phyloP scores from a whole-genome alignment of 2,329 filamentous ascomycete genomes.

The Thielaviopsis euricoi region DNA sequence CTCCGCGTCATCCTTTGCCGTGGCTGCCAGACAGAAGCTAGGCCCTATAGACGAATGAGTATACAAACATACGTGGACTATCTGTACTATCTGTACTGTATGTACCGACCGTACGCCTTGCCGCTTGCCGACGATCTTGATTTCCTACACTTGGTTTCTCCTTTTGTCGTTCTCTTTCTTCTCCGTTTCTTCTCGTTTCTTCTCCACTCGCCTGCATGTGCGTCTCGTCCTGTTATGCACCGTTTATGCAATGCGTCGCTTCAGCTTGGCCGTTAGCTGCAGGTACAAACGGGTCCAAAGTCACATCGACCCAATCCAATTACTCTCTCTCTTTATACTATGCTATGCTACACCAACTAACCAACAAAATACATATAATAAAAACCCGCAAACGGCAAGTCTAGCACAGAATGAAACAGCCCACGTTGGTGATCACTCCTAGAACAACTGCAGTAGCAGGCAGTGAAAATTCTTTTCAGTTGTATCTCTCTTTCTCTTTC shows the following conservation, averaged over 20 bases:
- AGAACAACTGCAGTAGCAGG: too few species aligned
- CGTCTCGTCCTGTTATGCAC: background rate
- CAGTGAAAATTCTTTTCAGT: background rate
- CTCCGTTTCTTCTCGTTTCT: background rate
- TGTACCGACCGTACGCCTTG: background rate
- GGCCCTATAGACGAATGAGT: too few species aligned
- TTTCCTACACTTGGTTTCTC: background rate
- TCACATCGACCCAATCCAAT: background rate
- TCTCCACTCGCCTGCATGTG: background rate
- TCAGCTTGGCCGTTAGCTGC: background rate
- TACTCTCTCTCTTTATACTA: too few species aligned
- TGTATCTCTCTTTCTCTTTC: background rate
- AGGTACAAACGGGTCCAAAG: background rate
- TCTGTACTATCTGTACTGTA: too few species aligned
- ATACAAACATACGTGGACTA: too few species aligned
- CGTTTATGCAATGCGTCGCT: background rate
- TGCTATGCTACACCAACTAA: too few species aligned
- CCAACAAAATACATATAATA: too few species aligned
- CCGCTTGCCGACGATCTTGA: background rate
- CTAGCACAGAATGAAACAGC: background rate
- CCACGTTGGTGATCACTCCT: background rate
- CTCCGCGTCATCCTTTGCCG: too few species aligned
- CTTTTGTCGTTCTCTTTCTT: background rate
- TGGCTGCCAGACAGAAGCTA: too few species aligned
- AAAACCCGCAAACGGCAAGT: too few species aligned